Evolutionary conservation across 140 eudicot species (phyloP).

Genomic region (Oenanthe javanica): DNA sequence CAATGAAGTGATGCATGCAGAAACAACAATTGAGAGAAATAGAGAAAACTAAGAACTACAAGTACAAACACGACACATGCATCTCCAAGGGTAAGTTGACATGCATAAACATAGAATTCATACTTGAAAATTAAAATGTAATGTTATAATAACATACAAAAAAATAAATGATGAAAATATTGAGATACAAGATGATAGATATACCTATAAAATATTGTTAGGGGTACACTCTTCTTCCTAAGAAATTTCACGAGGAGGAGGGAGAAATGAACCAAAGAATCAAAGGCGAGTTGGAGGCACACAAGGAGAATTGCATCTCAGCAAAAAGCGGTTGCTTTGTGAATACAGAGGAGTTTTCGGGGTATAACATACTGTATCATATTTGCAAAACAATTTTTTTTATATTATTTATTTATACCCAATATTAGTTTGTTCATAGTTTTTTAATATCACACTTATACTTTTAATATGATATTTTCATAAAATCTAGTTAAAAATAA

Average conservation of each 20-base stretch:
- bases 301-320: neutral
- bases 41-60: neutral
- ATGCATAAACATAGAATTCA: neutral
- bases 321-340: neutral
- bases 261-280: neutral
- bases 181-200: neutral
- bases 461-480: no score
- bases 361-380: no score
- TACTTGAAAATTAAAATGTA: neutral
- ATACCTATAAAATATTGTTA: neutral
- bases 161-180: neutral
- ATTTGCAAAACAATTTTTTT: no score
- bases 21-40: no score
- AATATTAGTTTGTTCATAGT: no score
- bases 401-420: no score
- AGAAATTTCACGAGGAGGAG: neutral
- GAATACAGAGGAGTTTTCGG: neutral
- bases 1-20: no score
- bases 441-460: no score
- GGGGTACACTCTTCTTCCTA: slow-evolving; percentile 1
- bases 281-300: neutral
- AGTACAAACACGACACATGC: no score
- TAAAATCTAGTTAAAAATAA: no score
- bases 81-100: no score
- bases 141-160: no score